These are phyloP conservation scores for Auriscalpium orientale DNA, from an alignment of 768 basidiomycete species.

Conservation along the genomic window DNA sequence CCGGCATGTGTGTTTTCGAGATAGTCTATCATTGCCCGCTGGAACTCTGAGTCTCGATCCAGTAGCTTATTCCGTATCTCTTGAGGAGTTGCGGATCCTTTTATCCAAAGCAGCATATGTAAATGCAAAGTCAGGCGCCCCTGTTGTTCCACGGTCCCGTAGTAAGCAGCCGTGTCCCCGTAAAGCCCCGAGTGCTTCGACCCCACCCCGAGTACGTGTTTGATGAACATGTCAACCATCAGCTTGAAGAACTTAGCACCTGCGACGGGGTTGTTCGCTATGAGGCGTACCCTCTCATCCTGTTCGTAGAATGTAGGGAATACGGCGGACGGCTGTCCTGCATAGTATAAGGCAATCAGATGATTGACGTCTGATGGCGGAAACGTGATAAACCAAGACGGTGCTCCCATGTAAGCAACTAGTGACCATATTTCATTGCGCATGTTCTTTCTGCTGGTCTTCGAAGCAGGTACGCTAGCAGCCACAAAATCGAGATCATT, in stretches of 20 bases:
- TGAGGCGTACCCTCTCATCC: slow-evolving; percentile 1
- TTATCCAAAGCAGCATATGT: slow-evolving; percentile 17
- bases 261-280: slow-evolving; percentile 12
- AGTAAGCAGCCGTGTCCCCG: slow-evolving; percentile 13
- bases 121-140: slow-evolving; percentile 17
- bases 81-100: slow-evolving; percentile 6
- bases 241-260: slow-evolving; percentile 15
- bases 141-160: slow-evolving; percentile 6
- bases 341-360: slow-evolving; percentile 13
- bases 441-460: slow-evolving; percentile 5
- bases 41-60: slow-evolving; percentile 6
- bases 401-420: slow-evolving; percentile 8
- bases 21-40: slow-evolving; percentile 4
- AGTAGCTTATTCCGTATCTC: slow-evolving; percentile 12
- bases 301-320: background rate
- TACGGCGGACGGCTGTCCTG: slow-evolving; percentile 1
- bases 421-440: slow-evolving; percentile 16
- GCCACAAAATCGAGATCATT: slow-evolving; percentile 8
- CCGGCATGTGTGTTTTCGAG: slow-evolving; percentile 11
- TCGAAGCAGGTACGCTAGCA: slow-evolving; percentile 11
- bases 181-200: background rate
- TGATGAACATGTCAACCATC: slow-evolving; percentile 12
- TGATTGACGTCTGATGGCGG: slow-evolving; percentile 14
- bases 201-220: slow-evolving; percentile 1
- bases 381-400: slow-evolving; percentile 18